Percentiles rank a stretch among this genome's conserved stretches.
These are phyloP conservation scores for Mentha longifolia DNA, from an alignment of 257 asterid genomes.

Conservation along the genomic window DNA sequence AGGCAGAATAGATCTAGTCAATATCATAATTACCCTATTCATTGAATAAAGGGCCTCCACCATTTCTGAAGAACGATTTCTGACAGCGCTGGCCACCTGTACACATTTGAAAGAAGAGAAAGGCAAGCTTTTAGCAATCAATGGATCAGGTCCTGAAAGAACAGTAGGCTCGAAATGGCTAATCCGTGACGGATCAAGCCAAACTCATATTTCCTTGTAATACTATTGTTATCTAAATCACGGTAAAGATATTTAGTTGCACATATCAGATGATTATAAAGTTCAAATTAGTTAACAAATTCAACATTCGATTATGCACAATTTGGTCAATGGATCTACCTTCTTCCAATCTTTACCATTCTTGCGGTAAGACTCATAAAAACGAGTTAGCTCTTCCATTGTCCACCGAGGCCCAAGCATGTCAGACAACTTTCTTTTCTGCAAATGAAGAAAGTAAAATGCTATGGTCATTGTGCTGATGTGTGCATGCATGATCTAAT, in stretches of 20 bases:
- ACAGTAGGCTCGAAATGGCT: conserved; percentile 11
- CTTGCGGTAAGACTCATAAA: conserved; percentile 85
- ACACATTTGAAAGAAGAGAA: conserved; percentile 30
- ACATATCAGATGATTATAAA: conserved; percentile 13
- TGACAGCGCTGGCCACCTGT: conserved; percentile 75
- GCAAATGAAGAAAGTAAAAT: conserved; percentile 32
- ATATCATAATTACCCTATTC: conserved; percentile 51
- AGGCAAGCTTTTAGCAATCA: conserved; percentile 30
- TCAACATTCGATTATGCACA: conserved; percentile 30
- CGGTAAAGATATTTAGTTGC: conserved; percentile 18
- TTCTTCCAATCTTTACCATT: conserved; percentile 88
- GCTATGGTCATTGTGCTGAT: conserved; percentile 31
- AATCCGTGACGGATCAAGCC: conserved; percentile 24
- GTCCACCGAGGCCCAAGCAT: conserved; percentile 92
- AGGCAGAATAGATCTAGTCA: background rate
- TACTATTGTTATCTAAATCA: conserved; percentile 11
- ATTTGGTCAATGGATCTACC: conserved; percentile 45
- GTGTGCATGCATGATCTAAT: conserved; percentile 23
- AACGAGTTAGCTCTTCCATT: conserved; percentile 74
- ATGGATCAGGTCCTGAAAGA: conserved; percentile 21
- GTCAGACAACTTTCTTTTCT: conserved; percentile 87
- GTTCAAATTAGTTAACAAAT: conserved; percentile 27
- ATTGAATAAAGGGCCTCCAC: conserved; percentile 82
- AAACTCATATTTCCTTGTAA: conserved; percentile 17
- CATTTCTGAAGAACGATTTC: conserved; percentile 74